A percentile compares a stretch with the other conserved stretches of the same genome.
Evolutionary conservation across 83 land plant species (phyloP).

Genomic region (Picea abies): DNA sequence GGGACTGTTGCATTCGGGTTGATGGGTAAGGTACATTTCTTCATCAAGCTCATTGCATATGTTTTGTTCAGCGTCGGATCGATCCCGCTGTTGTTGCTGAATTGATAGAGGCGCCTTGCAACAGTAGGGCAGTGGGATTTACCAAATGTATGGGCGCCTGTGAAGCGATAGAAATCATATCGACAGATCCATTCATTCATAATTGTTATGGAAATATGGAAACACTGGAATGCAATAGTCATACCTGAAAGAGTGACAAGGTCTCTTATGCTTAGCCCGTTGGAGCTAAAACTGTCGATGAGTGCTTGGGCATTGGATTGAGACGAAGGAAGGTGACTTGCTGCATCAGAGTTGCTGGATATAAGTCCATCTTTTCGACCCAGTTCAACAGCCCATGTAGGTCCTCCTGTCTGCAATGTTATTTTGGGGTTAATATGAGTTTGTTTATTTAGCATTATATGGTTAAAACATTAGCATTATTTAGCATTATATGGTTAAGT

Average conservation of each 20-base stretch:
- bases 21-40: slow-evolving; percentile 24
- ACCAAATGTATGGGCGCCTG: slow-evolving; percentile 43
- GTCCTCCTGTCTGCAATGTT: slow-evolving; percentile 27
- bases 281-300: slow-evolving; percentile 22
- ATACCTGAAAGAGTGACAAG: slow-evolving; percentile 38
- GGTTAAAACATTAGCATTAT: too few relatives aligned
- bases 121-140: slow-evolving; percentile 23
- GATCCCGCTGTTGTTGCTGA: slow-evolving; percentile 20
- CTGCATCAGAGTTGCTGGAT: slow-evolving; percentile 17
- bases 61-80: slow-evolving; percentile 30
- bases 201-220: too few relatives aligned
- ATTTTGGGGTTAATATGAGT: too few relatives aligned
- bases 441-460: background rate
- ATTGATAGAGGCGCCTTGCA: slow-evolving; percentile 25
- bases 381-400: slow-evolving; percentile 34
- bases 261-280: slow-evolving; percentile 24
- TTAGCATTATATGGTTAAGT: too few relatives aligned
- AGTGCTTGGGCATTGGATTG: slow-evolving; percentile 18
- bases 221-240: too few relatives aligned
- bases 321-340: slow-evolving; percentile 24
- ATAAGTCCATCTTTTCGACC: slow-evolving; percentile 33
- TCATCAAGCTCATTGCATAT: slow-evolving; percentile 23
- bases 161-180: background rate
- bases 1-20: slow-evolving; percentile 3
- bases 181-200: background rate